These are phyloP conservation scores for Aspergillus felis DNA, from an alignment of 2,329 filamentous ascomycete species.

Conservation along the genomic window DNA sequence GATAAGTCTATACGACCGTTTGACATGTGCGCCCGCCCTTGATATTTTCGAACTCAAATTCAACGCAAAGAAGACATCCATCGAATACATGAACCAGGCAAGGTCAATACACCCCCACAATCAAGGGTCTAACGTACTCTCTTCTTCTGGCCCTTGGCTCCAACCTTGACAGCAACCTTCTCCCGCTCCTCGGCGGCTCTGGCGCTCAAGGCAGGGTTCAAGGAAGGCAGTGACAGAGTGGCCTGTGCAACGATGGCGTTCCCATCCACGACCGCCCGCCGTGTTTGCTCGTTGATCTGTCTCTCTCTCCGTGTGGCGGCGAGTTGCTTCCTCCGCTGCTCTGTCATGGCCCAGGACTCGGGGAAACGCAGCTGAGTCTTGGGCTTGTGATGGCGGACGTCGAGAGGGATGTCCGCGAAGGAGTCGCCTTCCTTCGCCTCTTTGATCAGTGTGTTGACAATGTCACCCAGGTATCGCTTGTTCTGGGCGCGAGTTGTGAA, in stretches of 20 bases:
- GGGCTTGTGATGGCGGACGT: conserved; percentile 76
- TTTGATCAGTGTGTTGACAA: conserved; percentile 67
- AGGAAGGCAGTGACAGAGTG: conserved; percentile 25
- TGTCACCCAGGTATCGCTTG: conserved; percentile 85
- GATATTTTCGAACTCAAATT: conserved; percentile 27
- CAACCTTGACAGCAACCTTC: conserved; percentile 17
- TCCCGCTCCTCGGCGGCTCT: conserved; percentile 16
- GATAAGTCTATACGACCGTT: conserved; percentile 1
- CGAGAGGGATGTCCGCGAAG: conserved; percentile 85
- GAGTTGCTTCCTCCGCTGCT: conserved; percentile 63
- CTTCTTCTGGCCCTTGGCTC: conserved; percentile 14
- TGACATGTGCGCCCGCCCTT: conserved; percentile 29
- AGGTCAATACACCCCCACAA: neutral
- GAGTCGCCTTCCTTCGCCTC: conserved; percentile 78
- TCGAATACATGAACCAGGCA: neutral
- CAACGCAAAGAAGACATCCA: conserved; percentile 17
- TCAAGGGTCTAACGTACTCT: conserved; percentile 9
- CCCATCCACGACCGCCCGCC: conserved; percentile 53
- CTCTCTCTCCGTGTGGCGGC: conserved; percentile 55
- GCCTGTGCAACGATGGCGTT: conserved; percentile 38
- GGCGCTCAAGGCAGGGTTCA: conserved; percentile 29
- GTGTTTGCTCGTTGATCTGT: conserved; percentile 54
- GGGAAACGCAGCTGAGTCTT: conserved; percentile 71
- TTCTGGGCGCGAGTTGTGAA: conserved; percentile 90
- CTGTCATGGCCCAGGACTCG: conserved; percentile 74